Conservation (phyloP, 2,329 filamentous ascomycete genomes). For the Fusarium setosum region DNA sequence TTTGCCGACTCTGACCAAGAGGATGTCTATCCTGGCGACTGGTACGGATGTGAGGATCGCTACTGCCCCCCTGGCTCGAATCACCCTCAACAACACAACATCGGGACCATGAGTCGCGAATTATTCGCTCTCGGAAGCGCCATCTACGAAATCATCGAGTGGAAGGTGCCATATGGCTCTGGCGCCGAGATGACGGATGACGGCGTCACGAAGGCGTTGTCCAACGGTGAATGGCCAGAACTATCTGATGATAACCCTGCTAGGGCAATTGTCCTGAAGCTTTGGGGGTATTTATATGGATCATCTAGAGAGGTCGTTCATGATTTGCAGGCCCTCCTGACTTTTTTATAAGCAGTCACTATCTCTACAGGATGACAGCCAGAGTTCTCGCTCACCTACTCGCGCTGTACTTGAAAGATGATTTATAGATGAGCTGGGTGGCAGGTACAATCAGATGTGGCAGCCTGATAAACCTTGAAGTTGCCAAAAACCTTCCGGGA, state of each 20-base stretch:
- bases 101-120: neutral
- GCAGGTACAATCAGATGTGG: no score
- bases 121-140: conserved; percentile 1
- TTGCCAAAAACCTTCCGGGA: no score
- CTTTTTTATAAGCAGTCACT: neutral
- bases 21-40: neutral
- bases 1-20: conserved; percentile 4
- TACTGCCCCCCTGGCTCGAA: conserved; percentile 2
- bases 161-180: neutral
- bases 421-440: no score
- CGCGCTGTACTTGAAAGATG: no score
- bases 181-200: neutral
- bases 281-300: neutral
- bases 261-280: neutral
- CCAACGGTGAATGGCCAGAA: neutral
- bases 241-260: neutral
- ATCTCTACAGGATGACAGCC: no score
- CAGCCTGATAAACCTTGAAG: no score
- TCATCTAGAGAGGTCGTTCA: neutral
- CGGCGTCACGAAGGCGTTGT: neutral
- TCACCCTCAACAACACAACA: neutral
- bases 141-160: neutral
- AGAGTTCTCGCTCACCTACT: no score
- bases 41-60: neutral
- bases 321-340: neutral